Evolutionary conservation across 495 filamentous ascomycete species (phyloP), one percentile per base, ranked within the genome.

Genomic region (Aspergillus haitiensis): DNA sequence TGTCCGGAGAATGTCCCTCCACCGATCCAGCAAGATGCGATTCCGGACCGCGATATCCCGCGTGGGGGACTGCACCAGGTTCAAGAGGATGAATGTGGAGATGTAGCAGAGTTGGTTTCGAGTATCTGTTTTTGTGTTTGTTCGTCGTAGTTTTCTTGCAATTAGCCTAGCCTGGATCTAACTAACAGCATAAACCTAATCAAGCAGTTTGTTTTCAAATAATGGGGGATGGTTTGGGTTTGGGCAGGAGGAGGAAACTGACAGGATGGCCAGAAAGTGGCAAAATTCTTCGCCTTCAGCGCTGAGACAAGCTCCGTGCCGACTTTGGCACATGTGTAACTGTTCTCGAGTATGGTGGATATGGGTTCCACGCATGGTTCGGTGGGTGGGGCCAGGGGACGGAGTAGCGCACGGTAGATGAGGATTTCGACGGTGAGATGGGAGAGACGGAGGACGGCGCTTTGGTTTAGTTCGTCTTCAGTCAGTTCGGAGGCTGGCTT

Each of bases 371-470:
- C 13, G 12, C 13, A 13, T 15, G 11, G 45, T 3, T n/a, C 16
- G 9, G 47, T 9, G 18, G 47, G 12, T 3, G 47, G 47, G 21
- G 11, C 16, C 1, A 50, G 47, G 10, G 47, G 47, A 7, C 47
- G 47, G n/a, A 50, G 47, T 0, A 50, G 47, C 0, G 47, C 47
- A 5, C 47, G 47, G 31, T 32, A 50, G 47, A 50, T 50, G 47
- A 50, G 47, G 31, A 50, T 50, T 32, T 50, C 47, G 7, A 50
- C 11, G 12, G 47, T 50, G 47, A 50, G 47, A n/a, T 50, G 47
- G 21, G 47, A 50, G 3, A 50, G 7, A 2, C 47, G 47, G 8
- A 50, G 47, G 21, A 9, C 7, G 21, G 47, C 47, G 21, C 18
- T 9, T 6, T 8, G 7, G 8, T 50, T 27, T 16, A 50, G 16